phyloP scores from a whole-genome alignment of 1,284 basidiomycete genomes.

The Sparassis latifolia region DNA sequence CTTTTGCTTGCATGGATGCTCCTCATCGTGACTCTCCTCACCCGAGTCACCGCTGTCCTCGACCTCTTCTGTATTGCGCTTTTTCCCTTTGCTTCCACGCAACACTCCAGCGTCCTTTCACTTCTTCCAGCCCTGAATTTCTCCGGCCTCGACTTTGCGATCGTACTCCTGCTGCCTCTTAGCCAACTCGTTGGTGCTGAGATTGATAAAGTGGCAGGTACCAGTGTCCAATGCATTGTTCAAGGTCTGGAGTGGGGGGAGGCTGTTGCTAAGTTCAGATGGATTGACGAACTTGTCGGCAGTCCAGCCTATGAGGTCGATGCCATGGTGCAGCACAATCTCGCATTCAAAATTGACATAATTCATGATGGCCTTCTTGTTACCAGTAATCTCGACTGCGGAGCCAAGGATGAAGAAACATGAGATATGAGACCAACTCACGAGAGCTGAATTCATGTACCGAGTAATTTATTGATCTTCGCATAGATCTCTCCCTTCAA shows the following conservation, averaged over 20 bases:
- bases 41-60: neutral
- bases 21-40: too few species aligned
- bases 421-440: neutral
- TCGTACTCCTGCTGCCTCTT: neutral
- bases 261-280: constrained; percentile 1
- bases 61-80: neutral
- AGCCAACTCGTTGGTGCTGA: neutral
- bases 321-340: constrained; percentile 1
- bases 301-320: constrained; percentile 5
- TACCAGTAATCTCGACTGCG: neutral
- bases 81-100: neutral
- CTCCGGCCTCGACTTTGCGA: neutral
- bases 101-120: neutral
- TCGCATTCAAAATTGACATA: constrained; percentile 3
- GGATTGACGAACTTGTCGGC: constrained; percentile 1
- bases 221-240: neutral
- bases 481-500: constrained; percentile 1
- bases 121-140: neutral
- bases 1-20: too few species aligned
- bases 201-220: neutral
- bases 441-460: neutral
- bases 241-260: neutral
- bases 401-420: neutral
- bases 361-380: neutral
- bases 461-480: neutral